Evolutionary conservation across 257 asterid species (phyloP).

Genomic region (Nicotiana paniculata): DNA sequence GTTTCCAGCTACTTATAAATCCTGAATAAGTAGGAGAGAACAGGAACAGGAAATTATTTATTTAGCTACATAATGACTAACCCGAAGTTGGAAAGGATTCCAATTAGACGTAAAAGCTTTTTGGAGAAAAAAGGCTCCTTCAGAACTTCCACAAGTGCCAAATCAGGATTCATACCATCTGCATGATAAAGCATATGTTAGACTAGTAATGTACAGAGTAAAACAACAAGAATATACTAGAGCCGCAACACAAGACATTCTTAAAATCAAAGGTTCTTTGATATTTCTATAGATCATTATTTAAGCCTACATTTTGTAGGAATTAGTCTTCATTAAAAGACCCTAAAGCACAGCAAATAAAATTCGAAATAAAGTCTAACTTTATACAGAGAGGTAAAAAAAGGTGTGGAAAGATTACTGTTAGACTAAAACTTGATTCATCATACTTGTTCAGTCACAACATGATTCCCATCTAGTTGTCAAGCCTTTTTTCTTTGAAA

Average conservation of each 20-base stretch:
- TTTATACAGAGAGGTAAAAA: neutral
- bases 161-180: conserved; percentile 59
- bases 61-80: conserved; percentile 22
- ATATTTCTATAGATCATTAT: neutral
- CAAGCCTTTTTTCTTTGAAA: neutral
- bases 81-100: conserved; percentile 68
- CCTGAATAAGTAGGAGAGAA: conserved; percentile 1
- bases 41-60: neutral
- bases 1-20: neutral
- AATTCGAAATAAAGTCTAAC: neutral
- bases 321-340: neutral
- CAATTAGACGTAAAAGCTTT: conserved; percentile 72
- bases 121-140: conserved; percentile 78
- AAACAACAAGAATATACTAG: neutral
- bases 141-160: conserved; percentile 54
- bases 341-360: neutral
- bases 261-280: neutral
- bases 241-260: neutral
- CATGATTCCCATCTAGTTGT: neutral
- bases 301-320: neutral
- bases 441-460: neutral
- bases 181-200: conserved; percentile 23
- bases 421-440: neutral
- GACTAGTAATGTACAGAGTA: conserved; percentile 1
- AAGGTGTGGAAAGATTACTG: neutral